Percentiles rank a stretch among this genome's conserved stretches.
Conservation (phyloP, 441 rosid species). For the Daphne laureola region DNA sequence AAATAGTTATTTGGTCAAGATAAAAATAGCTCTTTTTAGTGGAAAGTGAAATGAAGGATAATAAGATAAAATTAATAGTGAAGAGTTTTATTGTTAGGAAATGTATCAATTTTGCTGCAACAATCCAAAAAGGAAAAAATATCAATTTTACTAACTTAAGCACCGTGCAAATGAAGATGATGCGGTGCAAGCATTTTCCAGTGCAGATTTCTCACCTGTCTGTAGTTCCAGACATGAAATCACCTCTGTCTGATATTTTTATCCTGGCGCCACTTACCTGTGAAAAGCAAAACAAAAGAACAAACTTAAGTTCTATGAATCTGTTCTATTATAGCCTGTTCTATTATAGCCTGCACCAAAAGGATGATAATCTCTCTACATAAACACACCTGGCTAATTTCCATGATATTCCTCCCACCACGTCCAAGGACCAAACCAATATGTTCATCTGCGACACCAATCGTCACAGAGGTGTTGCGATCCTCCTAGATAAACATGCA, state of each 20-base stretch:
- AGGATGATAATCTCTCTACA: conserved; percentile 1
- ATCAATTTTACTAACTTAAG: conserved; percentile 8
- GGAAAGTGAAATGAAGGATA: too few relatives aligned
- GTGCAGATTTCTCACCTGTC: conserved; percentile 48
- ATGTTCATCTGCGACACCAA: conserved; percentile 89
- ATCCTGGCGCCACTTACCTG: conserved; percentile 92
- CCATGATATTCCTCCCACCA: conserved; percentile 93
- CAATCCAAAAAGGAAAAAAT: too few relatives aligned
- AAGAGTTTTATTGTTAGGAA: too few relatives aligned
- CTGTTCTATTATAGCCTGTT: not conserved
- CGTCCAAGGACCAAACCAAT: conserved; percentile 94
- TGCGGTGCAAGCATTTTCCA: not conserved
- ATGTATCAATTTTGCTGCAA: too few relatives aligned
- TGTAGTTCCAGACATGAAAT: conserved; percentile 86
- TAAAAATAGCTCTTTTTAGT: too few relatives aligned
- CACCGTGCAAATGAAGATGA: conserved; percentile 3
- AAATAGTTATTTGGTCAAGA: too few relatives aligned
- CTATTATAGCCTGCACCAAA: conserved; percentile 11
- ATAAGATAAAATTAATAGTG: too few relatives aligned
- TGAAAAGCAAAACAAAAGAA: conserved; percentile 2
- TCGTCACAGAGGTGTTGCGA: conserved; percentile 55
- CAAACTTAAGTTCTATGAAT: conserved; percentile 10
- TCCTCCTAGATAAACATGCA: conserved; percentile 59
- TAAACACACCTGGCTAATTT: conserved; percentile 75
- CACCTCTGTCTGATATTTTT: conserved; percentile 95